Conservation (phyloP, 169 alveolate genomes). For the Plasmodium relictum region DNA sequence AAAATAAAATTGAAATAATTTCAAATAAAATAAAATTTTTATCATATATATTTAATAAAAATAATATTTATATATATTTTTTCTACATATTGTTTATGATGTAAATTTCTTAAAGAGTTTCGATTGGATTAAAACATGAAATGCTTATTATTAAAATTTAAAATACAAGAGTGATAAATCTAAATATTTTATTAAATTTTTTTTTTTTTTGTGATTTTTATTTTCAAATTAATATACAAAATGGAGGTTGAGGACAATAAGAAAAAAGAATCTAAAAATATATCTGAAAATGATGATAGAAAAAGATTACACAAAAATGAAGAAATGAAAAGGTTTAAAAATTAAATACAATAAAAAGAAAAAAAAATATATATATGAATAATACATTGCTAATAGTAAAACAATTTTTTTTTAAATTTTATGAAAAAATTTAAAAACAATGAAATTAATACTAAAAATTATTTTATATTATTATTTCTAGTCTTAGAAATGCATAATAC, state of each 20-base stretch:
- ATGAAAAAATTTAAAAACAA: too few species aligned
- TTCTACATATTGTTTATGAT: too few species aligned
- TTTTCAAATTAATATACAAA: neutral
- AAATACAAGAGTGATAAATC: neutral
- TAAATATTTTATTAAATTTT: neutral
- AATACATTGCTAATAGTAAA: too few species aligned
- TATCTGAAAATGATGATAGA: constrained; percentile 18
- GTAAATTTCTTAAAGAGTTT: too few species aligned
- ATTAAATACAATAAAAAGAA: neutral
- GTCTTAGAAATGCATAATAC: too few species aligned
- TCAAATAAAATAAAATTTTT: neutral
- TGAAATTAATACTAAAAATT: too few species aligned
- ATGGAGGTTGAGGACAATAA: constrained; percentile 24
- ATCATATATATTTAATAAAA: neutral
- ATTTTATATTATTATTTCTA: too few species aligned
- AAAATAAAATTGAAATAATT: neutral
- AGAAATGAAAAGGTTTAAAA: constrained; percentile 25
- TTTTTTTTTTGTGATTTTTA: neutral
- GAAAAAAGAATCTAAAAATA: constrained; percentile 8
- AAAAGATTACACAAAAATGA: constrained; percentile 6
- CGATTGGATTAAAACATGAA: too few species aligned
- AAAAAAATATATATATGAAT: neutral
- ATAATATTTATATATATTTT: neutral
- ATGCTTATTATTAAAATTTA: too few species aligned
- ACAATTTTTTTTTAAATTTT: too few species aligned